A percentile compares a stretch with the other conserved stretches of the same genome.
Evolutionary conservation across 1,284 basidiomycete species (phyloP).

Genomic region (Moniliella sp.): DNA sequence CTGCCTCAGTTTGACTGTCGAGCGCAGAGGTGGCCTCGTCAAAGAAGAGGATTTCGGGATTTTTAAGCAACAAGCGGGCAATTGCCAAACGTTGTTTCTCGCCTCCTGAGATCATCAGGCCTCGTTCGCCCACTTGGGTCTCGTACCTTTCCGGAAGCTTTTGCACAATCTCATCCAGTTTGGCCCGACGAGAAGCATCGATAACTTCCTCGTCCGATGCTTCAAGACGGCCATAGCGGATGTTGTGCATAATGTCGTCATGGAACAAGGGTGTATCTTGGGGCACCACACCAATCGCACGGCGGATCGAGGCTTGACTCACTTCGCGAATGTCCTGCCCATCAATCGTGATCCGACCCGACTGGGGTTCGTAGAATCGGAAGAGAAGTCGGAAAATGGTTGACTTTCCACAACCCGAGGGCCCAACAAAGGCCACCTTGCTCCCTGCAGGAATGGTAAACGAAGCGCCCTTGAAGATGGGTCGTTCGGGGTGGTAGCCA

Average conservation of each 20-base stretch:
- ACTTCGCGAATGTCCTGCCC: slow-evolving; percentile 64
- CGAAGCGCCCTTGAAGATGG: slow-evolving; percentile 53
- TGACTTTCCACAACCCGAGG: slow-evolving; percentile 58
- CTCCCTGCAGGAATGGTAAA: slow-evolving; percentile 55
- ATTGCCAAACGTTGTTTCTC: slow-evolving; percentile 71
- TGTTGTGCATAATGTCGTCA: slow-evolving; percentile 42
- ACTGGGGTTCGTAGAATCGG: slow-evolving; percentile 59
- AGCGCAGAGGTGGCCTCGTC: slow-evolving; percentile 53
- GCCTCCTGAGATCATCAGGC: slow-evolving; percentile 44
- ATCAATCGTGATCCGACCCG: slow-evolving; percentile 42
- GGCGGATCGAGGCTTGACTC: slow-evolving; percentile 53
- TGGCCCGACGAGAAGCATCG: slow-evolving; percentile 20
- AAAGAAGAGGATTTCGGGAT: slow-evolving; percentile 60
- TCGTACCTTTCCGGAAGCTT: slow-evolving; percentile 54
- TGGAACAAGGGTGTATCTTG: slow-evolving; percentile 48
- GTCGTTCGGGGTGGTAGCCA: slow-evolving; percentile 50
- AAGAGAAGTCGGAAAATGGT: slow-evolving; percentile 63
- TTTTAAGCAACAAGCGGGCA: slow-evolving; percentile 63
- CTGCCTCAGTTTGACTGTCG: slow-evolving; percentile 39
- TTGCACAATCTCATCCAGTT: slow-evolving; percentile 25
- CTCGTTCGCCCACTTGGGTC: slow-evolving; percentile 59
- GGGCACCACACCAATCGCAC: slow-evolving; percentile 50
- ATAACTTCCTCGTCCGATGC: slow-evolving; percentile 23
- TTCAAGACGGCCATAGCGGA: slow-evolving; percentile 19
- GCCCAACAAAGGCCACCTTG: slow-evolving; percentile 22